A percentile compares a stretch with the other conserved stretches of the same genome.
These are phyloP conservation scores for Populus simonii DNA, from an alignment of 345 rosid species.

Conservation along the genomic window DNA sequence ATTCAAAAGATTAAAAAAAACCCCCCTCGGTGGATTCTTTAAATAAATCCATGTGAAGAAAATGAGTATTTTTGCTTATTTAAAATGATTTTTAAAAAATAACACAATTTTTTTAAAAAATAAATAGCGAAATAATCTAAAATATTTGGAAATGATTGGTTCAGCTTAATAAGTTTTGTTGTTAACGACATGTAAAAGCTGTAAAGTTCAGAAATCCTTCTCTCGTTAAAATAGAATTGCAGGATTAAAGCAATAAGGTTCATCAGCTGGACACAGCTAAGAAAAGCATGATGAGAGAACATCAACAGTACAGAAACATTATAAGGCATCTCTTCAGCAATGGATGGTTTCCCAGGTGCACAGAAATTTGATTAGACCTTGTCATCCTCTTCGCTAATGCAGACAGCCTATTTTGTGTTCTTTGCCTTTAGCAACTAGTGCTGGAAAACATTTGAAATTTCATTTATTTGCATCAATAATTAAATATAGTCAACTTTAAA, in stretches of 20 bases:
- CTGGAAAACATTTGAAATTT: neutral
- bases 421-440: neutral
- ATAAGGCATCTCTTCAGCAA: neutral
- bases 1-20: too few relatives aligned
- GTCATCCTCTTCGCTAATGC: neutral
- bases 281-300: constrained; percentile 1
- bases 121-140: neutral
- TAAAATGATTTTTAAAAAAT: too few relatives aligned
- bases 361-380: neutral
- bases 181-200: constrained; percentile 6
- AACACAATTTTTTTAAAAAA: too few relatives aligned
- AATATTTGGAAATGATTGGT: neutral
- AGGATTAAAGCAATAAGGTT: constrained; percentile 3
- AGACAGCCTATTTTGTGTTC: neutral
- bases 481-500: too few relatives aligned
- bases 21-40: too few relatives aligned
- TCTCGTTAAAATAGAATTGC: constrained; percentile 5
- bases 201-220: constrained; percentile 18
- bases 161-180: constrained; percentile 1
- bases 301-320: neutral
- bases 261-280: constrained; percentile 20
- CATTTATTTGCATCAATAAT: neutral
- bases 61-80: too few relatives aligned
- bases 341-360: neutral
- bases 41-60: neutral